These are phyloP conservation scores for Ceratobasidium sp. DNA, from an alignment of 1,284 basidiomycete genomes.

Conservation along the genomic window DNA sequence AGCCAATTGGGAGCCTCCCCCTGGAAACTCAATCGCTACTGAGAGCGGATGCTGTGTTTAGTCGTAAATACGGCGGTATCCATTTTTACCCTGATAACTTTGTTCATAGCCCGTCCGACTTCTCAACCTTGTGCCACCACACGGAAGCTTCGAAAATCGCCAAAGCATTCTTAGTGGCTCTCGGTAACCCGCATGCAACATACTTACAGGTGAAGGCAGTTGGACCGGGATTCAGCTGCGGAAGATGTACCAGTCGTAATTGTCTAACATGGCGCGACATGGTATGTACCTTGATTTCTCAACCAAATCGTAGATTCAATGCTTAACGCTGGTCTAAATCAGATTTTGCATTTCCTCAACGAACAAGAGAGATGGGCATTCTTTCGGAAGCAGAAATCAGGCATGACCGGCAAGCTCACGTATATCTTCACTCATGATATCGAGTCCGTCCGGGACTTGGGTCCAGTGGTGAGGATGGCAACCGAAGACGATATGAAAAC, in stretches of 20 bases:
- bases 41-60: constrained; percentile 7
- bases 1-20: constrained; percentile 6
- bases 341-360: background rate
- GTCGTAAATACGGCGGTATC: background rate
- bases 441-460: no score
- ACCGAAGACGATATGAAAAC: no score
- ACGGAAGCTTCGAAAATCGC: background rate
- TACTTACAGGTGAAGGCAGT: constrained; percentile 11
- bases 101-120: background rate
- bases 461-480: no score
- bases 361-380: background rate
- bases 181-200: background rate
- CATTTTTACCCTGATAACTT: constrained; percentile 16
- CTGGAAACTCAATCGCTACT: background rate
- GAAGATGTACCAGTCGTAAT: background rate
- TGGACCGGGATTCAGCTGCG: constrained; percentile 16
- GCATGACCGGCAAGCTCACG: background rate
- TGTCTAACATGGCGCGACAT: background rate
- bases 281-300: background rate
- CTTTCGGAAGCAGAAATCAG: background rate
- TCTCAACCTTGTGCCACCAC: background rate
- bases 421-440: background rate
- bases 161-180: background rate
- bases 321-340: background rate
- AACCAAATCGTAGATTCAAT: no score